Evolutionary conservation across 306 rosid species (phyloP).

Genomic region (Vigna trinervia): DNA sequence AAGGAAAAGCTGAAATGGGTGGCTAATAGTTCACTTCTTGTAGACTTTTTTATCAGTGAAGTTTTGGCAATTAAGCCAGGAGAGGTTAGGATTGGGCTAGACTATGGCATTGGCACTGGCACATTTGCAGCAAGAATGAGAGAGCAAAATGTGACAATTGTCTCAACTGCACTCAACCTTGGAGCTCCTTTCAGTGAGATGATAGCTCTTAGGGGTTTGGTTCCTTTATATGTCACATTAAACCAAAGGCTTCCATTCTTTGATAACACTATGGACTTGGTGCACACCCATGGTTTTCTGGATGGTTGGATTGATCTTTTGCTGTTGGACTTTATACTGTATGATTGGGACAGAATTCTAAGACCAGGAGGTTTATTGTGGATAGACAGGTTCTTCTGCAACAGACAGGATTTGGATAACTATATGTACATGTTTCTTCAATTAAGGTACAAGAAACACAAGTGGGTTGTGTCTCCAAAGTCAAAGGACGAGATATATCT

Average conservation of each 20-base stretch:
- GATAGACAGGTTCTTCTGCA: slow-evolving; percentile 86
- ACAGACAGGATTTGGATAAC: slow-evolving; percentile 74
- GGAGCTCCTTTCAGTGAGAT: slow-evolving; percentile 96
- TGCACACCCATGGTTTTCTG: slow-evolving; percentile 79
- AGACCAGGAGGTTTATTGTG: slow-evolving; percentile 88
- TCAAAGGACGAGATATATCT: slow-evolving; percentile 80
- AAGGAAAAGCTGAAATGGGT: slow-evolving; percentile 90
- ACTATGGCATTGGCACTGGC: slow-evolving; percentile 79
- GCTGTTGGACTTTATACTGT: slow-evolving; percentile 77
- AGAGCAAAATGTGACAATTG: slow-evolving; percentile 76
- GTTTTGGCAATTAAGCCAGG: slow-evolving; percentile 60
- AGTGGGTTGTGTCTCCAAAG: slow-evolving; percentile 77
- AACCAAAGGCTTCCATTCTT: slow-evolving; percentile 85
- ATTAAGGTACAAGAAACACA: slow-evolving; percentile 88
- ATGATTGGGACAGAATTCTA: slow-evolving; percentile 89
- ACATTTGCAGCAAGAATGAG: slow-evolving; percentile 96
- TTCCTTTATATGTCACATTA: slow-evolving; percentile 76
- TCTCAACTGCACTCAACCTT: slow-evolving; percentile 80
- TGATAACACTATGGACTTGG: slow-evolving; percentile 90
- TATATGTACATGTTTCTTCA: slow-evolving; percentile 96
- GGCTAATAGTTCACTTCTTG: slow-evolving; percentile 53
- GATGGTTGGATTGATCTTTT: slow-evolving; percentile 92
- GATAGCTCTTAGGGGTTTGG: slow-evolving; percentile 85
- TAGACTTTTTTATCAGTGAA: slow-evolving; percentile 62
- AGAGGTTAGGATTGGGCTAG: slow-evolving; percentile 87